Base-by-base conservation (phyloP, 2,329 filamentous ascomycete genomes). In the Penicillium verrucosum region DNA sequence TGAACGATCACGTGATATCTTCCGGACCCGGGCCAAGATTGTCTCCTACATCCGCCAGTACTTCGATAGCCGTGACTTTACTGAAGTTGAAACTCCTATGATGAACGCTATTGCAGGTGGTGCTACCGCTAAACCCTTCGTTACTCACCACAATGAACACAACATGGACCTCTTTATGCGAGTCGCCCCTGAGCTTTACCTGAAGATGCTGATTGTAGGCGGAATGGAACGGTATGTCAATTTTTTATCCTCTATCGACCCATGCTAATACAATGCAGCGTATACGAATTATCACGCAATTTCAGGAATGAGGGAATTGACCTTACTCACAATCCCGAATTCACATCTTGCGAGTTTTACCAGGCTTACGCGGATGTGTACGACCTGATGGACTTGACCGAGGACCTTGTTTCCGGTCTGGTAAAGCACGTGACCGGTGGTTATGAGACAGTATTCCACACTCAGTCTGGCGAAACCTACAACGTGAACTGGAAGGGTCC, bases 271-370 rank as follows among this genome's bases (percentile, higher is more conserved):
- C n/a, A n/a, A n/a, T n/a, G n/a, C n/a, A n/a, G n/a, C n/a, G n/a
- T n/a, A n/a, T n/a, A n/a, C n/a, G n/a, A n/a, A n/a, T n/a, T n/a
- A n/a, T n/a, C n/a, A n/a, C n/a, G n/a, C n/a, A n/a, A n/a, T n/a
- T n/a, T n/a, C n/a, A n/a, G n/a, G n/a, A 25, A 25, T 27, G 92
- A 96, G 76, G 88, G 89, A 58, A 88, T 91, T 62, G 91, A 96
- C 73, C 80, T 94, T 49, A 99, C 94, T 8, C 94, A 99, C 82
- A 99, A 97, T 81, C 94, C 90, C 38, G 94, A 99, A 74, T 99
- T 99, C 80, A 99, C 94, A 42, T 96, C 91, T 27, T 90, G 91
- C 75, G 94, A 99, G 76, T 97, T 97, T 79, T 99, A 99, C 78
- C 87, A 89, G 84, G 93, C 94, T 4, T 97, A 92, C 65, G 89